These are phyloP conservation scores for Fusarium nanum DNA, from an alignment of 2,329 filamentous ascomycete species.

Conservation along the genomic window DNA sequence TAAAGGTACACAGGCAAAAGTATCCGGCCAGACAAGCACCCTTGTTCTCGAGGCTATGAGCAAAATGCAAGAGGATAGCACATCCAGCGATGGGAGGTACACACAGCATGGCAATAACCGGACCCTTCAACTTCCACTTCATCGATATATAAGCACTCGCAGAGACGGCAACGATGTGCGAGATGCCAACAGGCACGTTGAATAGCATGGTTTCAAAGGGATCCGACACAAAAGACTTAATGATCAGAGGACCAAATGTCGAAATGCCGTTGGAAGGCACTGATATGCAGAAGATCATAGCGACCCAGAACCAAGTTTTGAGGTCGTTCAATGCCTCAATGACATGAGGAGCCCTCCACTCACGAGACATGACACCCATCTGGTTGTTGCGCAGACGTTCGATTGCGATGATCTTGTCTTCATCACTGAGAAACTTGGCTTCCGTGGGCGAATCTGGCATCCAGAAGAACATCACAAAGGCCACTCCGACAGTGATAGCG, in stretches of 20 bases:
- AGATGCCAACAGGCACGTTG: slow-evolving; percentile 70
- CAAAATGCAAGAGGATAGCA: slow-evolving; percentile 63
- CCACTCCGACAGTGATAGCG: slow-evolving; percentile 60
- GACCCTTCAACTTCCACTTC: slow-evolving; percentile 65
- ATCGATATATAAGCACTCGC: slow-evolving; percentile 68
- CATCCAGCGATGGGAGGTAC: slow-evolving; percentile 69
- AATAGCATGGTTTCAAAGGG: slow-evolving; percentile 68
- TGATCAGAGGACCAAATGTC: slow-evolving; percentile 70
- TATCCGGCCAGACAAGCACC: slow-evolving; percentile 66
- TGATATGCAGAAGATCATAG: slow-evolving; percentile 66
- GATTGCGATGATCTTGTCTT: slow-evolving; percentile 65
- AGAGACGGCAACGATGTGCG: slow-evolving; percentile 69
- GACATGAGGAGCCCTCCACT: slow-evolving; percentile 64
- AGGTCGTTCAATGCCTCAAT: slow-evolving; percentile 65
- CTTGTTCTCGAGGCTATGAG: slow-evolving; percentile 59
- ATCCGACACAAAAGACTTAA: slow-evolving; percentile 68
- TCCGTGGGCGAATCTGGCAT: slow-evolving; percentile 64
- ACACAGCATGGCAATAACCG: slow-evolving; percentile 65
- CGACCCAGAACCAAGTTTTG: slow-evolving; percentile 71
- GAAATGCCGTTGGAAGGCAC: slow-evolving; percentile 68
- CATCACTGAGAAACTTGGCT: slow-evolving; percentile 62
- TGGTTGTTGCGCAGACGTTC: slow-evolving; percentile 66
- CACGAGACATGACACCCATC: slow-evolving; percentile 63
- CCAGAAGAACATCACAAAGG: slow-evolving; percentile 57
- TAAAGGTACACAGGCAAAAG: slow-evolving; percentile 69